Evolutionary conservation across 176 grass and related monocot species (phyloP).

Genomic region (Eragrostis curvula): DNA sequence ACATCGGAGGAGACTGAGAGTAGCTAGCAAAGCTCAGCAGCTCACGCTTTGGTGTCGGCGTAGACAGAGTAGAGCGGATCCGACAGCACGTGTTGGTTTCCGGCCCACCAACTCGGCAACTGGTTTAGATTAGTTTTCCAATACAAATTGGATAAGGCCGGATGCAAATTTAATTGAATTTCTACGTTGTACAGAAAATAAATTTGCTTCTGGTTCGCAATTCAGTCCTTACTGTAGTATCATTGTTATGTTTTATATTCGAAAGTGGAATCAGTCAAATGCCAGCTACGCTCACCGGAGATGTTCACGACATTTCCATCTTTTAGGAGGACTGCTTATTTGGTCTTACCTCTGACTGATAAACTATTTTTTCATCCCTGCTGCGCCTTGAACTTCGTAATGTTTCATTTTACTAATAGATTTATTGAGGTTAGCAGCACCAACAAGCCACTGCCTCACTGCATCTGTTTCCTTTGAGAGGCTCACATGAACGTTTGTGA

Average conservation of each 20-base stretch:
- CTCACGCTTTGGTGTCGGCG: slow-evolving; percentile 82
- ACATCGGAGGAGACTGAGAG: neutral
- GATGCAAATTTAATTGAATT: neutral
- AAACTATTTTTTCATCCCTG: neutral
- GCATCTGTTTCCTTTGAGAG: neutral
- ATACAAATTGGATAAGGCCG: neutral
- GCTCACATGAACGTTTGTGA: neutral
- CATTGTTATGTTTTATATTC: neutral
- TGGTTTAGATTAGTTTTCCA: neutral
- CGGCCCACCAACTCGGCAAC: no score
- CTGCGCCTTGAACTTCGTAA: neutral
- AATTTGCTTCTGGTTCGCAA: no score
- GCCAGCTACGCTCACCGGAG: neutral
- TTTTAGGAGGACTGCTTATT: neutral
- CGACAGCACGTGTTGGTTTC: no score
- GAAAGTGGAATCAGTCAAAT: neutral
- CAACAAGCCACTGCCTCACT: neutral
- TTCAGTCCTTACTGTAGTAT: no score
- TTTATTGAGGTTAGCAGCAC: neutral
- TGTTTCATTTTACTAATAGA: neutral
- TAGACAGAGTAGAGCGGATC: slow-evolving; percentile 88
- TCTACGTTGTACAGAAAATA: no score
- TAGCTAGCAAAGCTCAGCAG: neutral
- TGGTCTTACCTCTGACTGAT: neutral
- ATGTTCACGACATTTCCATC: neutral